Conservation (phyloP, 371 early-diverging fungal genomes). For the Lichtheimia ramosa region DNA sequence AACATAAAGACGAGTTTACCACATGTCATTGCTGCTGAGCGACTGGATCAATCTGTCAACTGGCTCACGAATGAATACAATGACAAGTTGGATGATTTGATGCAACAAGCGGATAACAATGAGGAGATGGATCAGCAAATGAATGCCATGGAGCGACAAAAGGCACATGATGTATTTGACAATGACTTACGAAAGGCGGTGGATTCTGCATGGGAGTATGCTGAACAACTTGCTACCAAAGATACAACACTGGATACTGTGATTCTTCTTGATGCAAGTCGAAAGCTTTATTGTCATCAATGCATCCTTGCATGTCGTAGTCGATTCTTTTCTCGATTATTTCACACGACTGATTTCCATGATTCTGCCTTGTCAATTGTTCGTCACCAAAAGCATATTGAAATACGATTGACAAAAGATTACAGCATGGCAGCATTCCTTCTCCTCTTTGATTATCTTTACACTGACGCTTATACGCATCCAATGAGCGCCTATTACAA, state of each 20-base stretch:
- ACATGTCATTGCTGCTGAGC: slow-evolving; percentile 10
- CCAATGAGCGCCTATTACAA: slow-evolving; percentile 34
- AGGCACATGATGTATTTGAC: not conserved
- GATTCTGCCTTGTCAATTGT: not conserved
- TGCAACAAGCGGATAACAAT: not conserved
- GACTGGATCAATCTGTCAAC: slow-evolving; percentile 5
- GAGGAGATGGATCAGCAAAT: not conserved
- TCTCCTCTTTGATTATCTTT: slow-evolving; percentile 38
- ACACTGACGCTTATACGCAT: slow-evolving; percentile 32
- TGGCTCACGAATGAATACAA: slow-evolving; percentile 1
- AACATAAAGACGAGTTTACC: slow-evolving; percentile 46
- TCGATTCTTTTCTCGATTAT: slow-evolving; percentile 17
- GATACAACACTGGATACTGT: slow-evolving; percentile 40
- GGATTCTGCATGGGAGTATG: slow-evolving; percentile 18
- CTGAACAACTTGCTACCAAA: slow-evolving; percentile 4
- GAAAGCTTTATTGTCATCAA: slow-evolving; percentile 51
- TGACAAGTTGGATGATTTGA: not conserved
- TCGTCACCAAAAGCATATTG: slow-evolving; percentile 1
- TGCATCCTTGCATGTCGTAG: slow-evolving; percentile 25
- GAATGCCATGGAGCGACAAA: not conserved
- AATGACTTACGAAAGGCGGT: not conserved
- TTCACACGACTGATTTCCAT: not conserved
- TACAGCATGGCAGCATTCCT: slow-evolving; percentile 23
- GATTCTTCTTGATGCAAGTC: slow-evolving; percentile 20
- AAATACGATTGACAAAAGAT: slow-evolving; percentile 16